Evolutionary conservation across 768 basidiomycete genomes (phyloP).

Genomic region (Suillus plorans): DNA sequence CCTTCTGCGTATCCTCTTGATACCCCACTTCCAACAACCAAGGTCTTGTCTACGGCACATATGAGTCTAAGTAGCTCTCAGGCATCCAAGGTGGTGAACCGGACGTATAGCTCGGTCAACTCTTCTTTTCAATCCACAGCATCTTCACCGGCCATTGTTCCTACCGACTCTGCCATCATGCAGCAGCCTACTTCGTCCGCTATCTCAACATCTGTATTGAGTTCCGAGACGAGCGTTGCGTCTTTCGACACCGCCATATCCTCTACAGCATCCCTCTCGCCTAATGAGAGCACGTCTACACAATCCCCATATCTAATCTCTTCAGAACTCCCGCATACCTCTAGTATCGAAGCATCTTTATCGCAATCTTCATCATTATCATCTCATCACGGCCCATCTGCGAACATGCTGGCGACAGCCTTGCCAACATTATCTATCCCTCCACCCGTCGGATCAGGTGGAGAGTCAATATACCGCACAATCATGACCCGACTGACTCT

Average conservation of each 20-base stretch:
- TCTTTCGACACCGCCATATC: neutral
- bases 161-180: neutral
- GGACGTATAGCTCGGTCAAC: neutral
- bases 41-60: neutral
- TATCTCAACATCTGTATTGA: neutral
- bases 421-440: neutral
- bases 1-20: neutral
- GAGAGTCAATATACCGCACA: constrained; percentile 93
- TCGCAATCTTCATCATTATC: neutral
- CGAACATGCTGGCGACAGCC: neutral
- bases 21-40: neutral
- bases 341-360: neutral
- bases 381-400: constrained; percentile 7
- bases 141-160: neutral
- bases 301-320: neutral
- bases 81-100: neutral
- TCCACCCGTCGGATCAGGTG: constrained; percentile 27
- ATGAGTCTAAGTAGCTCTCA: neutral
- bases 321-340: neutral
- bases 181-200: neutral
- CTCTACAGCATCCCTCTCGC: neutral
- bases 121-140: neutral
- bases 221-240: neutral
- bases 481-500: constrained; percentile 91
- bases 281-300: neutral